Conservation (phyloP, 2,329 filamentous ascomycete genomes). For the Chaetomium globosum region DNA sequence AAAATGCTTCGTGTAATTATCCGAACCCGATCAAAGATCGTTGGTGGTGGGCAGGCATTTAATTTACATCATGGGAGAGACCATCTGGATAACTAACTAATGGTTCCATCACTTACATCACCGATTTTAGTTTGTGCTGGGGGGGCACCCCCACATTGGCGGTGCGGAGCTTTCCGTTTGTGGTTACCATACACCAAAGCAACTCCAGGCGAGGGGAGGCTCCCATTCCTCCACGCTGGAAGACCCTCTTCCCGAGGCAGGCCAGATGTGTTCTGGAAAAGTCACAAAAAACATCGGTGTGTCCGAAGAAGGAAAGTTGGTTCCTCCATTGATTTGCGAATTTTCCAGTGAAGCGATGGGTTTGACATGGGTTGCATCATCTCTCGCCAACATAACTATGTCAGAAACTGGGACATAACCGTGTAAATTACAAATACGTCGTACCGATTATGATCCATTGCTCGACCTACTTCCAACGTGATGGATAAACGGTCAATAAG, state of each 20-base stretch:
- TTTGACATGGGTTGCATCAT: not conserved
- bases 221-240: not conserved
- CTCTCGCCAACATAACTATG: not conserved
- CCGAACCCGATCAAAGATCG: not conserved
- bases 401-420: not conserved
- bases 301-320: not conserved
- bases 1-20: not conserved
- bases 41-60: not conserved
- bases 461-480: too few relatives aligned
- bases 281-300: not conserved
- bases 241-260: not conserved
- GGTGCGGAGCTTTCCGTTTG: constrained; percentile 4
- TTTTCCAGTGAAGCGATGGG: not conserved
- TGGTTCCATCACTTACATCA: constrained; percentile 23
- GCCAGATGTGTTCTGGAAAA: not conserved
- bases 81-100: not conserved
- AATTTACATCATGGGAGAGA: constrained; percentile 1
- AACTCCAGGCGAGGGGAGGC: constrained; percentile 25
- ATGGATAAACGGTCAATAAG: too few relatives aligned
- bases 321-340: not conserved
- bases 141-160: constrained; percentile 10
- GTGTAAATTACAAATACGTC: not conserved
- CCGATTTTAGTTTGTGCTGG: not conserved
- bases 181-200: not conserved
- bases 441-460: too few relatives aligned